Evolutionary conservation across 2,329 filamentous ascomycete species (phyloP), one percentile per base, ranked within the genome.

Genomic region (Stagonosporopsis vannaccii): DNA sequence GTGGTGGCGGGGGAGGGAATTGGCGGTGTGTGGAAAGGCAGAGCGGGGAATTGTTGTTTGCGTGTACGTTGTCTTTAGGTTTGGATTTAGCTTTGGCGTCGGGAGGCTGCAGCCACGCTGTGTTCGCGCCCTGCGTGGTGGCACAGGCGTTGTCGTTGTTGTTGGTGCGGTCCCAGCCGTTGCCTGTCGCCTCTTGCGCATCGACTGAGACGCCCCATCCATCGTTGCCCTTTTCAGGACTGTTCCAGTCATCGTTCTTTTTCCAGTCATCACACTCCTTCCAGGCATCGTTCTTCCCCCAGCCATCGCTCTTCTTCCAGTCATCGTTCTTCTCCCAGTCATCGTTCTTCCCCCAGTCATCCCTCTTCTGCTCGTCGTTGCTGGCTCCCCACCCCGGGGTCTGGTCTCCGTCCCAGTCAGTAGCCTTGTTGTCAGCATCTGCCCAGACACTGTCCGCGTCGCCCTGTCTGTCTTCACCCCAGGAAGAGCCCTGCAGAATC

Each of bases 21-120:
- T 62, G 50, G 69, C 73, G 76, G 65, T 78, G 73, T 0, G 71
- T 58, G 15, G 51, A 42, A 1, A 30, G 7, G 2, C n/a, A n/a
- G n/a, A n/a, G n/a, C n/a, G n/a, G 40, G 7, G 1, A 44, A 3
- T 15, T 20, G 26, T n/a, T n/a, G n/a, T n/a, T n/a, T n/a, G n/a
- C n/a, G n/a, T n/a, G n/a, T n/a, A n/a, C 23, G 19, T 46, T 40
- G 17, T 25, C 12, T 13, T 46, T 51, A 17, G 40, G 26, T 15
- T 40, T 45, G 26, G 25, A n/a, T n/a, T n/a, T n/a, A n/a, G n/a
- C n/a, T n/a, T n/a, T 7, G 13, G n/a, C 23, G 6, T 20, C 28
- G 7, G 32, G 35, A 4, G 28, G 22, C 17, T 28, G 30, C 13
- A 22, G 11, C 40, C 39, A 37, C 6, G 48, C 15, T 17, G 30